phyloP scores from a whole-genome alignment of 164 flowering plant species.

The Vitis rupestris region DNA sequence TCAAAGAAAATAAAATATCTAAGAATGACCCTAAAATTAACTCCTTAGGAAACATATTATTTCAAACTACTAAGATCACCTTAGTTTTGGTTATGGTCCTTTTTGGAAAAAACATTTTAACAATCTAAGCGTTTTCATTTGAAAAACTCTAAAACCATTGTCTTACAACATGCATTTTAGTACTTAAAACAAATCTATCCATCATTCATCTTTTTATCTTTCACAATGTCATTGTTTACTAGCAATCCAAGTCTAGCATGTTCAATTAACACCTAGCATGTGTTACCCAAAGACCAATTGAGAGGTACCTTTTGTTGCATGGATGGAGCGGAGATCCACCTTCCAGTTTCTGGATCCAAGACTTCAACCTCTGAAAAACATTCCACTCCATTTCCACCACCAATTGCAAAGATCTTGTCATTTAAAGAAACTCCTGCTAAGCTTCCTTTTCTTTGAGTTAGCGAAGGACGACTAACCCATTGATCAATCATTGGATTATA shows the following conservation, averaged over 20 bases:
- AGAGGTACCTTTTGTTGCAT: constrained; percentile 40
- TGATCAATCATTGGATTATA: constrained; percentile 27
- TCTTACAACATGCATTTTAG: background rate
- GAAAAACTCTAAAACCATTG: background rate
- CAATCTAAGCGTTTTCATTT: background rate
- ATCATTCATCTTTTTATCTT: too few species aligned
- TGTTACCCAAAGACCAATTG: background rate
- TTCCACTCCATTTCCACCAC: constrained; percentile 40
- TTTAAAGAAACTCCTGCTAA: constrained; percentile 27
- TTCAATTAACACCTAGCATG: background rate
- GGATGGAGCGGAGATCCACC: constrained; percentile 32
- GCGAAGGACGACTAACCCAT: constrained; percentile 37
- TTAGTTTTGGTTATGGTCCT: too few species aligned
- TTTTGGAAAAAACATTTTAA: too few species aligned
- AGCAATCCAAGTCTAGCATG: background rate
- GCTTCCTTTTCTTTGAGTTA: constrained; percentile 31
- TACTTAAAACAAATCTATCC: background rate
- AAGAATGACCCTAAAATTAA: too few species aligned
- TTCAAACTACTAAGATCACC: too few species aligned
- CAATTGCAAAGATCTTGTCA: constrained; percentile 36
- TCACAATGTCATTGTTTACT: background rate
- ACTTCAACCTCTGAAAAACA: constrained; percentile 41
- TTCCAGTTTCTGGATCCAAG: constrained; percentile 28
- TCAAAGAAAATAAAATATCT: too few species aligned
- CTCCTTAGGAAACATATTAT: too few species aligned